Evolutionary conservation across 352 stramenopile genomes (phyloP).

Genomic region (Pythium monospermum): DNA sequence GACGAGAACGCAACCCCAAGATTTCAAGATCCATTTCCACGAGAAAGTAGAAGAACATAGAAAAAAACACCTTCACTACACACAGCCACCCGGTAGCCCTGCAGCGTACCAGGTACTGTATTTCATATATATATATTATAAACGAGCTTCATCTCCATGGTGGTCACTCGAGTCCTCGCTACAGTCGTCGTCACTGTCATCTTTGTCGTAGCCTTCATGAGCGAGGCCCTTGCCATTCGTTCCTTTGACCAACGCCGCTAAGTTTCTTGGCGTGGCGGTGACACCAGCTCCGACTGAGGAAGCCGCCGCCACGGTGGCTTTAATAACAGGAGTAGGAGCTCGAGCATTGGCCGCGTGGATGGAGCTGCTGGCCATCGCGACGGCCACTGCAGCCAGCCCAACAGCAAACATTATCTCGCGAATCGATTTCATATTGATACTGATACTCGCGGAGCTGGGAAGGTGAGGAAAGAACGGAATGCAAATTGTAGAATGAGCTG

Average conservation of each 20-base stretch:
- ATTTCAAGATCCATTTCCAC: background rate
- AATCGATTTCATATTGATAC: background rate
- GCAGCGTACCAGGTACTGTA: no score
- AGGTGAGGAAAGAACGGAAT: background rate
- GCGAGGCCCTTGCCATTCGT: background rate
- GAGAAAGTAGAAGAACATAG: background rate
- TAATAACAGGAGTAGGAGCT: background rate
- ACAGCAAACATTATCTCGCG: background rate
- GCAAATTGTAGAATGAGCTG: background rate
- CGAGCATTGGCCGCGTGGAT: background rate
- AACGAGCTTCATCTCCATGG: no score
- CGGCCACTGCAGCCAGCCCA: background rate
- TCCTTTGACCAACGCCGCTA: background rate
- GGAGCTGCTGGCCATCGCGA: background rate
- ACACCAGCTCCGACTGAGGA: background rate
- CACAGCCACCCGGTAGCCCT: no score
- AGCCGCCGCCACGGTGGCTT: background rate
- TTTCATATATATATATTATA: no score
- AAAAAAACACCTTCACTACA: no score
- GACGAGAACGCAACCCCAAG: background rate
- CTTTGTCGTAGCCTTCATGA: background rate
- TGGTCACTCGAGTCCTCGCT: no score
- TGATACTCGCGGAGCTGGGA: background rate
- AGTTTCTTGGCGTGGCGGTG: background rate
- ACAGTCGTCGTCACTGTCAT: constrained; percentile 1